Base-by-base conservation (phyloP, 2,329 filamentous ascomycete genomes). In the Paracoccidioides lutzii region DNA sequence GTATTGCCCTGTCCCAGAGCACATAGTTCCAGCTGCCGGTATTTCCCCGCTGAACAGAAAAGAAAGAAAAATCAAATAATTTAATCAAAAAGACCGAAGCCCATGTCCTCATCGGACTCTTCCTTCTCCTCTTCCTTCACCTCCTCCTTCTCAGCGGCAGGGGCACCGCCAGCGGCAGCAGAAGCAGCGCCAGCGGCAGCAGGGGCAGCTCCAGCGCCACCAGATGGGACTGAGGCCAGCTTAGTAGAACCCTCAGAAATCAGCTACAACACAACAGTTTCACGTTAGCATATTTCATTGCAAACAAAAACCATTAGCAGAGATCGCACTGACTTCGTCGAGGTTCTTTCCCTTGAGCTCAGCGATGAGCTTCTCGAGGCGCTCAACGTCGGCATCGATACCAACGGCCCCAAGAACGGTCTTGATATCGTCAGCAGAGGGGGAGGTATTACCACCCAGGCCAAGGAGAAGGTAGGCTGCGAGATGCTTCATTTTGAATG, bases 381-480 rank as follows among this genome's bases (percentile, higher is more conserved):
- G 91, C 62, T 93, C 89, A 61, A 80, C 75, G 69, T 97, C 93
- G 66, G 88, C 87, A 79, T 98, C 93, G 66, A 96, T 90, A 70
- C 93, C 93, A 72, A 97, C 93, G 66, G 91, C 88, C 71, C 84
- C 83, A 74, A 98, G 88, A 69, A 98, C 90, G 62, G 71, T 73
- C 81, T 88, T 93, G 82, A 98, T 78, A 74, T 97, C 90, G 65
- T 76, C 75, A 69, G 87, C 88, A 63, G 87, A 90, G 68, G 93
- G 93, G 63, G 84, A 83, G 79, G 81, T 75, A 83, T 96, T 97
- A 79, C 93, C 93, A 75, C 82, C 91, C 68, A 97, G 87, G 79
- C 80, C 78, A 76, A 97, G 88, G 74, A 98, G 91, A 73, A 98
- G 90, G 84, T 95, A 97, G 75, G 93, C 91, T 75, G 93, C 93